Base-by-base conservation (phyloP, 1,284 basidiomycete genomes). In the Ustilago bromivora region DNA sequence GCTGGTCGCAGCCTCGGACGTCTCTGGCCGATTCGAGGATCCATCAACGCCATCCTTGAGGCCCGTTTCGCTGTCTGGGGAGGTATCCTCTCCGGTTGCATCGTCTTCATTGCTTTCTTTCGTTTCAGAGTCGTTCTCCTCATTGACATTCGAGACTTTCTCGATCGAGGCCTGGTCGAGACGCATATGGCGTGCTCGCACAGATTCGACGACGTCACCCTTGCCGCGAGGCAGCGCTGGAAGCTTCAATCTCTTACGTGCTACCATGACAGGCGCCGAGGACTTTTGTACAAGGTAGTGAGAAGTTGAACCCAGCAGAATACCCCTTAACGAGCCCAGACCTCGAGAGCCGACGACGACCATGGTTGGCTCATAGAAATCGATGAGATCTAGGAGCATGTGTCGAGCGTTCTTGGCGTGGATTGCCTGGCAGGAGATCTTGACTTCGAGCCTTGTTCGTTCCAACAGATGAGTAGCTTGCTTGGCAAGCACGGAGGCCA, bases 231-330 rank as follows among this genome's bases (percentile, higher is more conserved):
- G 84, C 57, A 85, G 53, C 1, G 79, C 73, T 0, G 84, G 84
- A 12, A 85, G 64, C 61, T 82, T 81, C 43, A 85, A 74, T 31
- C 83, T 67, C 57, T 82, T 84, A 28, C 84, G 71, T 4, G 80
- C 84, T 9, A 82, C 92, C 94, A 96, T 96, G 66, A 96, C 94
- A 2, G 93, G 95, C 0, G 94, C 94, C 4, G 91, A 93, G 62
- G 91, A 93, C 88, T 94, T 95, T 88, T 95, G 95, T 51, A 98
- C 94, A 57, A 98, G 91, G 86, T 99, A 99, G 87, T 98, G 94
- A 4, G 94, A 96, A 0, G 95, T 98, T 3, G 94, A 96, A n/a
- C 96, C 96, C 41, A 98, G 91, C 7, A 98, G 89, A 82, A 98
- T 96, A 31, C 95, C 95, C 85, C 96, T 96, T 64, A 98, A 87